Conservation (phyloP, 2,329 filamentous ascomycete genomes). For the Eutypella sp. region DNA sequence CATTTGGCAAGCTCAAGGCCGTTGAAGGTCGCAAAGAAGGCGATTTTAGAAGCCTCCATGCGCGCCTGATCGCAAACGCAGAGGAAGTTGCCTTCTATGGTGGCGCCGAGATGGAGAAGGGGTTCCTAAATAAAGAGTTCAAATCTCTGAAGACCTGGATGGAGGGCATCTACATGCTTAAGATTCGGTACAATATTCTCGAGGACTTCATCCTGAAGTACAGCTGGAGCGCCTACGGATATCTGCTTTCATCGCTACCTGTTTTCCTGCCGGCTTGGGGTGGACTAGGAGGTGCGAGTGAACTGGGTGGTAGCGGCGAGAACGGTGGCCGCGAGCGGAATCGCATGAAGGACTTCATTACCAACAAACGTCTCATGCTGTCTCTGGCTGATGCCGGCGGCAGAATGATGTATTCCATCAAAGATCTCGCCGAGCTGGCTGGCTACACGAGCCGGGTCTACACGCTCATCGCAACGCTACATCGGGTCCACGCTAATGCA, state of each 20-base stretch:
- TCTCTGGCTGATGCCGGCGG: conserved; percentile 94
- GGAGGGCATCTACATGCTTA: conserved; percentile 96
- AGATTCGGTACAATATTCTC: conserved; percentile 97
- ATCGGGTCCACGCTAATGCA: conserved; percentile 85
- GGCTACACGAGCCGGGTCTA: conserved; percentile 96
- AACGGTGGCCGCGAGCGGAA: conserved; percentile 65
- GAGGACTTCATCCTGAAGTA: conserved; percentile 98
- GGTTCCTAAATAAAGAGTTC: conserved; percentile 87
- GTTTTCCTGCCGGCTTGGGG: conserved; percentile 95
- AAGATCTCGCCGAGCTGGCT: conserved; percentile 91
- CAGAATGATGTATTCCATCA: conserved; percentile 99
- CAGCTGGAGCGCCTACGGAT: conserved; percentile 96
- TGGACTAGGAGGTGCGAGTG: conserved; percentile 68
- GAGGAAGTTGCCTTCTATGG: conserved; percentile 98
- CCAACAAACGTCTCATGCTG: conserved; percentile 96
- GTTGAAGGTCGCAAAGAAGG: conserved; percentile 94
- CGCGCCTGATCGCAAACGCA: conserved; percentile 89
- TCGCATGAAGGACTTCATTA: conserved; percentile 98
- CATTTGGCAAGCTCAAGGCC: conserved; percentile 94
- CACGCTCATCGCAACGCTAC: conserved; percentile 88
- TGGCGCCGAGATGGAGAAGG: conserved; percentile 90
- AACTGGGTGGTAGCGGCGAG: conserved; percentile 50
- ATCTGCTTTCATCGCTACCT: conserved; percentile 85
- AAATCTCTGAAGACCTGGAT: conserved; percentile 92
- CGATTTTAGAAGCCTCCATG: conserved; percentile 87